Evolutionary conservation across 2,329 filamentous ascomycete species (phyloP), one percentile per base, ranked within the genome.

Genomic region (Blastomyces gilchristii): DNA sequence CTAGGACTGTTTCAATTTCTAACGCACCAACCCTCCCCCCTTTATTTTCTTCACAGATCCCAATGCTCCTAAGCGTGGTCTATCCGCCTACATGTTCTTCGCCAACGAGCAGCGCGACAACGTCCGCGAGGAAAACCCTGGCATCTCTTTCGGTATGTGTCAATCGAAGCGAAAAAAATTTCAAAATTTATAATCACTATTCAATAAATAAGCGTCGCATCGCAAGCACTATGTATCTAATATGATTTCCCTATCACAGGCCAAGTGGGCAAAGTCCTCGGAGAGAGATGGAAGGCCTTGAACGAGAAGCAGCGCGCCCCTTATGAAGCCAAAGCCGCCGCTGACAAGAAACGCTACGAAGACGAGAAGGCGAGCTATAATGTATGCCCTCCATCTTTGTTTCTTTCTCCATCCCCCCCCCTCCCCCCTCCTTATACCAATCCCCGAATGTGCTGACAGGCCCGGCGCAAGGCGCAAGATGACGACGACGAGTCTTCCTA

Each of bases 51-150:
- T 11, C 9, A 31, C 49, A 96, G 92, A 97, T 80, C 91, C 91
- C 79, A 97, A 97, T 81, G 93, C 92, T 65, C 94, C 94, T 78
- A 99, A 97, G 91, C 91, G 94, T 80, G 94, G 93, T 83, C 90
- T 99, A 60, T 97, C 94, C 62, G 94, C 94, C 68, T 99, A 99
- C 87, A 99, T 99, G 94, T 97, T 97, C 88, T 99, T 97, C 78
- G 94, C 94, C 86, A 97, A 97, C 76, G 94, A 97, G 81, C 91
- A 97, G 82, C 92, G 94, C 72, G 93, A 97, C 76, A 96, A 94
- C 78, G 94, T 99, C 71, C 91, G 94, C 72, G 91, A 96, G 77
- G 93, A 97, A 80, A 97, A 97, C 85, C 93, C 93, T 49, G 93
- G 92, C 72, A 96, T 97, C 81, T 88, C 89, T 71, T 99, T 99